phyloP scores from a whole-genome alignment of 1,284 basidiomycete species.

The Cutaneotrichosporon sp. region DNA sequence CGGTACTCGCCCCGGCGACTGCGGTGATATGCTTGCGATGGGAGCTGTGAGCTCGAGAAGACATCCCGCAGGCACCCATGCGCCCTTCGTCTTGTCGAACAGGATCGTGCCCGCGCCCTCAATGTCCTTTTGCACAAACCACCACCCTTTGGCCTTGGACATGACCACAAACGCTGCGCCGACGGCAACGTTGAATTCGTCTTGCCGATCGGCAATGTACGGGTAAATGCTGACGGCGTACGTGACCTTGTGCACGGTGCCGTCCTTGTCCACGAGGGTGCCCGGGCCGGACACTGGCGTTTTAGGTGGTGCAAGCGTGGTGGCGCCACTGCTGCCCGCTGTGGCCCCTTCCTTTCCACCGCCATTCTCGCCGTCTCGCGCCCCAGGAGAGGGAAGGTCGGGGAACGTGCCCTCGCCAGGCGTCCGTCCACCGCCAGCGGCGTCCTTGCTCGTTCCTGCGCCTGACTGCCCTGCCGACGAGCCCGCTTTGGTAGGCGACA shows the following conservation, averaged over 20 bases:
- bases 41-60: constrained; percentile 84
- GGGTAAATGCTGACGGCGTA: constrained; percentile 53
- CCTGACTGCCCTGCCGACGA: background rate
- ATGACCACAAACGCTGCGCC: constrained; percentile 90
- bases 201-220: constrained; percentile 92
- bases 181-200: constrained; percentile 96
- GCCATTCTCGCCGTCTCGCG: constrained; percentile 18
- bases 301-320: background rate
- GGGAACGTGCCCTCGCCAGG: constrained; percentile 35
- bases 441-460: background rate
- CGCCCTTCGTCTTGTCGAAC: constrained; percentile 66
- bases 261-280: constrained; percentile 38
- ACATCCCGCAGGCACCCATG: constrained; percentile 81
- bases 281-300: constrained; percentile 9
- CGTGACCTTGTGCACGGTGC: constrained; percentile 39
- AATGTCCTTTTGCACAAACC: constrained; percentile 93
- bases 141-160: constrained; percentile 93
- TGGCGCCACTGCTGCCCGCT: background rate
- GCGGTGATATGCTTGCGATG: constrained; percentile 29
- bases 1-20: constrained; percentile 10
- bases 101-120: constrained; percentile 74
- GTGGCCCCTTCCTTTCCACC: background rate
- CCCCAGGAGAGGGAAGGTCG: constrained; percentile 41
- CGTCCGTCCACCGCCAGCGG: constrained; percentile 16
- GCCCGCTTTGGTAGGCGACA: constrained; percentile 32